Evolutionary conservation across 1,139 yeast genomes (phyloP).

Genomic region (Pichia sorboxylosa): DNA sequence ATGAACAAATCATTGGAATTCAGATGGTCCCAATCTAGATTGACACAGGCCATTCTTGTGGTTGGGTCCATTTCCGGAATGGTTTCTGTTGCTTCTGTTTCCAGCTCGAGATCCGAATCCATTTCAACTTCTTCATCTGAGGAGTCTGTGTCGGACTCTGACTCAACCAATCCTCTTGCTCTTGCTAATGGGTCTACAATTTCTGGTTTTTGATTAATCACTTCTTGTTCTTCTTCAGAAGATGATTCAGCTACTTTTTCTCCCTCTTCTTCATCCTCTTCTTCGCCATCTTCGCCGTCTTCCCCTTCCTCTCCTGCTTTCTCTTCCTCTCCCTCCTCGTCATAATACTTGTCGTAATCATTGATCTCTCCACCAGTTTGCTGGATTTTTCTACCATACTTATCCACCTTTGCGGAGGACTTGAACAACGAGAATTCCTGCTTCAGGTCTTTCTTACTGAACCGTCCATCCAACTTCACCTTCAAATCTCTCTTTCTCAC

Average conservation of each 20-base stretch:
- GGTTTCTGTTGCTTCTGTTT: conserved; percentile 41
- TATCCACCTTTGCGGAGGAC: conserved; percentile 57
- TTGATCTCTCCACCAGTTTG: conserved; percentile 30
- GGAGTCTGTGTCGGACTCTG: conserved; percentile 25
- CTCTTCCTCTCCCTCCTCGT: conserved; percentile 37
- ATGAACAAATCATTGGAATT: conserved; percentile 82
- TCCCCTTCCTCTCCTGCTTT: conserved; percentile 19
- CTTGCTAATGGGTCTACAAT: conserved; percentile 38
- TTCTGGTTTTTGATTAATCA: conserved; percentile 1
- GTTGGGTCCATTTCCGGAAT: conserved; percentile 86
- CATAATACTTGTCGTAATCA: conserved; percentile 35
- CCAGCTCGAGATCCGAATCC: conserved; percentile 7
- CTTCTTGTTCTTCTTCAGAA: conserved; percentile 27
- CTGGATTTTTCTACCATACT: conserved; percentile 68
- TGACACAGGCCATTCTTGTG: conserved; percentile 75
- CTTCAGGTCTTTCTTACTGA: conserved; percentile 54
- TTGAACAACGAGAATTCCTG: conserved; percentile 34
- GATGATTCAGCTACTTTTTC: conserved; percentile 40
- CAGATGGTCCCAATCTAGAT: conserved; percentile 94
- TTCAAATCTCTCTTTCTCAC: conserved; percentile 63
- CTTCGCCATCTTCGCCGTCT: conserved; percentile 3
- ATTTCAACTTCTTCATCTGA: conserved; percentile 20
- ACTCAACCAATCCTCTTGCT: conserved; percentile 50
- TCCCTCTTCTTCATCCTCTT: conserved; percentile 13
- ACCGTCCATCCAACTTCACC: conserved; percentile 79